Evolutionary conservation across 768 basidiomycete species (phyloP).

Genomic region (Suillus luteus): DNA sequence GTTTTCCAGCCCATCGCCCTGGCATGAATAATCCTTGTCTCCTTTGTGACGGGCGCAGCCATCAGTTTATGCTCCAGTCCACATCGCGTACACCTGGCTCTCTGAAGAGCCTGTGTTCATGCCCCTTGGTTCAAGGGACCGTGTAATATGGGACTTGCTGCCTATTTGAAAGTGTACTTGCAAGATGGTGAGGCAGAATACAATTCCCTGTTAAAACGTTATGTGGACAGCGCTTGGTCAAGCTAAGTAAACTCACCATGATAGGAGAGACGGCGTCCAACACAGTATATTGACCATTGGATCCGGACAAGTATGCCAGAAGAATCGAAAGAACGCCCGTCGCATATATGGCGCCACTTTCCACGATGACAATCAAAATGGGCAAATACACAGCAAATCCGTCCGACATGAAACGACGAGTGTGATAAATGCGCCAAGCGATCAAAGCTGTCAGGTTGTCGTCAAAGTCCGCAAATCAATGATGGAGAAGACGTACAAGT

Average conservation of each 20-base stretch:
- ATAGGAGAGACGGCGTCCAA: conserved; percentile 2
- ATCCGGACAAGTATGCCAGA: conserved; percentile 4
- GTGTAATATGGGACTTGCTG: background rate
- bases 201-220: conserved; percentile 5
- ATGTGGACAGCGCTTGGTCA: background rate
- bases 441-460: background rate
- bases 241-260: background rate
- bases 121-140: background rate
- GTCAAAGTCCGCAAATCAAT: background rate
- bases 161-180: conserved; percentile 15
- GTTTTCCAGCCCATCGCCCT: background rate
- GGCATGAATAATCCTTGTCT: background rate
- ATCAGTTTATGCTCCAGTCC: background rate
- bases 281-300: conserved; percentile 9
- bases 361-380: conserved; percentile 11
- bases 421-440: conserved; percentile 11
- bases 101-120: background rate
- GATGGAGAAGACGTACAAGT: background rate
- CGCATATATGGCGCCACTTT: conserved; percentile 13
- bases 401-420: background rate
- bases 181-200: conserved; percentile 12
- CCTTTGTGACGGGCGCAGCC: background rate
- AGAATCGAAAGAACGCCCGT: conserved; percentile 6
- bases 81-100: background rate
- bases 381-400: background rate